Base-by-base conservation (phyloP, 805 yeast genomes). In the Saturnispora dispora region DNA sequence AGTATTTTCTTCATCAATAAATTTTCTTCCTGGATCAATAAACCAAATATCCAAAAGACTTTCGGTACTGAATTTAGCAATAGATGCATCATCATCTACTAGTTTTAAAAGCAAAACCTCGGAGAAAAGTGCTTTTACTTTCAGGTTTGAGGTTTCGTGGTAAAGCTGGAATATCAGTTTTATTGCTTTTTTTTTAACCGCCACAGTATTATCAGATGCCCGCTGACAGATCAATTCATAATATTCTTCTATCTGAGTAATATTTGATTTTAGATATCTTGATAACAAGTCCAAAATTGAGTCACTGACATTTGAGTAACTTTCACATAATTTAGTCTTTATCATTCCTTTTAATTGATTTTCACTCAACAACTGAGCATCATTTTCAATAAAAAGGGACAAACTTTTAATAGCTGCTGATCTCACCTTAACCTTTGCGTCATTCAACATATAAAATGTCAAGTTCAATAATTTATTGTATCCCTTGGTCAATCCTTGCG, bases 221-320 rank as follows among this genome's bases (percentile, higher is more conserved):
- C 81, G 61, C 10, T 70, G 75, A 43, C 80, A 70, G 7, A 85
- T 65, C 17, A 76, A 67, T 8, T 62, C 66, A 59, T 78, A 78
- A 55, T 77, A 82, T 27, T 73, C 74, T 2, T 72, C 71, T 20
- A 77, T 69, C 30, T 74, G 61, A 3, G 70, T 73, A 0, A 79
- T 77, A 47, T 71, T 71, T 2, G 69, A 57, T 2, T 66, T 58
- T 39, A 82, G 60, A 50, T 74, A 78, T 48, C 70, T 72, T 10
- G 75, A 73, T 25, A 88, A 65, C 39, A 88, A 70, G 42, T 86
- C 93, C 28, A 88, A 67, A 2, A 83, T 83, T 0, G 95, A 87
- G 58, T 84, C 89, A 52, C 88, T 74, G 0, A 88, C 91, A 39
- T 82, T 74, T 0, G 95, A 80, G 2, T 88, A 85, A 0, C 75